These are phyloP conservation scores for Avena sativa DNA, from an alignment of 176 grass and related monocot genomes.

Conservation along the genomic window DNA sequence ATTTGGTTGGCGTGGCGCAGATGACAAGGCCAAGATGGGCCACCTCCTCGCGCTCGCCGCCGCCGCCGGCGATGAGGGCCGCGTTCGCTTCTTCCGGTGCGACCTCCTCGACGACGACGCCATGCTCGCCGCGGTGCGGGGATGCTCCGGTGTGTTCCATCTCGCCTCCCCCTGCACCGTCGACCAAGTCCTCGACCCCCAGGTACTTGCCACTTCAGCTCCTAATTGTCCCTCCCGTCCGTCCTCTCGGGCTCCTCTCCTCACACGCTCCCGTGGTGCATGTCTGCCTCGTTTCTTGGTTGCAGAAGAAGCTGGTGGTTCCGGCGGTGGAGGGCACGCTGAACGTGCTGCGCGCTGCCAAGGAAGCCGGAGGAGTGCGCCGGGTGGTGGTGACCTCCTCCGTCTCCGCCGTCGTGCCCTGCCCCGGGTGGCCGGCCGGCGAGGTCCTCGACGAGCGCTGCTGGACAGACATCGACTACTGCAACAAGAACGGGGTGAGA, in stretches of 20 bases:
- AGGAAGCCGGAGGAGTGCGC: slow-evolving; percentile 54
- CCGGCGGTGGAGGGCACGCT: slow-evolving; percentile 83
- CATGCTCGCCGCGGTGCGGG: slow-evolving; percentile 51
- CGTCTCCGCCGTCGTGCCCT: slow-evolving; percentile 63
- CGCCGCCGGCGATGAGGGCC: slow-evolving; percentile 42
- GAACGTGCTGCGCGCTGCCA: slow-evolving; percentile 76
- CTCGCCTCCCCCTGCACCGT: slow-evolving; percentile 83
- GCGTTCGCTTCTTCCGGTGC: slow-evolving; percentile 68
- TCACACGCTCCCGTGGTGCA: not conserved
- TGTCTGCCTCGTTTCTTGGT: not conserved
- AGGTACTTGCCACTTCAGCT: slow-evolving; percentile 38
- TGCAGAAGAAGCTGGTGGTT: slow-evolving; percentile 69
- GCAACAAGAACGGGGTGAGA: slow-evolving; percentile 73
- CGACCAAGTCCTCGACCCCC: slow-evolving; percentile 72
- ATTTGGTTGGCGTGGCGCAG: slow-evolving; percentile 30
- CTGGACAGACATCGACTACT: slow-evolving; percentile 85
- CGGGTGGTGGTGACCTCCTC: slow-evolving; percentile 86
- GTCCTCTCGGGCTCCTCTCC: not conserved
- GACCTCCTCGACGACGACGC: slow-evolving; percentile 72
- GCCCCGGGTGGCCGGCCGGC: slow-evolving; percentile 65
- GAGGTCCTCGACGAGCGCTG: slow-evolving; percentile 70
- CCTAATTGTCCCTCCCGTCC: not conserved
- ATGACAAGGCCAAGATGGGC: slow-evolving; percentile 78
- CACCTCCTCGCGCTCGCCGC: slow-evolving; percentile 67
- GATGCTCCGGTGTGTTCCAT: slow-evolving; percentile 79